phyloP scores from a whole-genome alignment of 768 basidiomycete species.

The Candolleomyces efflorescens region DNA sequence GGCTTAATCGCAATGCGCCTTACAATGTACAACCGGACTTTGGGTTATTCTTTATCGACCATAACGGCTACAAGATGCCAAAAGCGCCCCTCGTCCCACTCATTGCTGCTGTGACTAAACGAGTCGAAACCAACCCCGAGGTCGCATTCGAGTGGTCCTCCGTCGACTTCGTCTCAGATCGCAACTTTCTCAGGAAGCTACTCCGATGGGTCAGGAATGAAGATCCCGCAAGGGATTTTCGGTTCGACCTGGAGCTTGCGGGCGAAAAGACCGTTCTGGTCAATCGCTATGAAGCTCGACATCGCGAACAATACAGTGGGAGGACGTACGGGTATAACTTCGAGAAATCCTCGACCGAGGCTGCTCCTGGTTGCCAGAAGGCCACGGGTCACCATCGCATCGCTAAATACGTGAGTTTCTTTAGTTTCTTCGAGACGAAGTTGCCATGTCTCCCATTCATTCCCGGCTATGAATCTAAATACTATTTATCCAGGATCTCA shows the following conservation, averaged over 20 bases:
- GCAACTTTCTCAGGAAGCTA: constrained; percentile 63
- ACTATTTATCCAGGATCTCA: constrained; percentile 41
- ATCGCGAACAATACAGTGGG: constrained; percentile 31
- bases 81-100: constrained; percentile 45
- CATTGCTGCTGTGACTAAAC: constrained; percentile 52
- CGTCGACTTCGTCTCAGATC: constrained; percentile 54
- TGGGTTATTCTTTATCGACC: constrained; percentile 49
- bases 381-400: constrained; percentile 60
- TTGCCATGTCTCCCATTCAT: not conserved
- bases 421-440: no score
- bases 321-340: constrained; percentile 58
- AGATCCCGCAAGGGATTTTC: constrained; percentile 42
- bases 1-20: constrained; percentile 46
- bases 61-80: constrained; percentile 48
- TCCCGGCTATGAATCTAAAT: not conserved
- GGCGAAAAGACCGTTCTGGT: constrained; percentile 58
- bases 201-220: constrained; percentile 48
- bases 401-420: constrained; percentile 52
- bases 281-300: constrained; percentile 50
- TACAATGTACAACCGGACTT: constrained; percentile 51
- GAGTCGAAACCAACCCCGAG: constrained; percentile 25
- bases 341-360: constrained; percentile 49
- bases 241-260: constrained; percentile 65
- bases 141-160: constrained; percentile 36
- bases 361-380: constrained; percentile 43